A percentile compares a stretch with the other conserved stretches of the same genome.
phyloP scores from a whole-genome alignment of 805 yeast species.

The Wickerhamiella kurtzmanii region DNA sequence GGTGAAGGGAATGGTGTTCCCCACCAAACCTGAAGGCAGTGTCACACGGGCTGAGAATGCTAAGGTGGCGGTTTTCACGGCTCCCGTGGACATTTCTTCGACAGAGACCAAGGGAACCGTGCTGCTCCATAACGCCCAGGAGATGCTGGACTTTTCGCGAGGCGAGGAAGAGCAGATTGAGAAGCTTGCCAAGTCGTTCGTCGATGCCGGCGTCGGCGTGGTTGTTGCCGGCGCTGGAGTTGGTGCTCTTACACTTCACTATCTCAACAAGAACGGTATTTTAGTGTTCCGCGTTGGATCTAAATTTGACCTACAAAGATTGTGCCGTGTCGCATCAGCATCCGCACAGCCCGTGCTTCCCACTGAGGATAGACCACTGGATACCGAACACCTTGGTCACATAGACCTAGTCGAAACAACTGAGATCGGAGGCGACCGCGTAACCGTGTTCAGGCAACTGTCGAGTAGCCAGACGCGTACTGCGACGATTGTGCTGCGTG shows the following conservation, averaged over 20 bases:
- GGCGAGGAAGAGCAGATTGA: conserved; percentile 95
- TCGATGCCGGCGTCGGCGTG: conserved; percentile 71
- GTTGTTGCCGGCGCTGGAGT: conserved; percentile 89
- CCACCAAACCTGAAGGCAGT: conserved; percentile 91
- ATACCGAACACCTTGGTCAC: conserved; percentile 78
- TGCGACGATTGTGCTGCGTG: conserved; percentile 85
- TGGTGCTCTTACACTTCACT: conserved; percentile 88
- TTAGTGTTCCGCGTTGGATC: conserved; percentile 82
- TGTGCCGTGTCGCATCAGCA: conserved; percentile 94
- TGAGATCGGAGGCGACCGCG: conserved; percentile 97
- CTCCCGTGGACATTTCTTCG: conserved; percentile 87
- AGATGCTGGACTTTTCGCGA: conserved; percentile 88
- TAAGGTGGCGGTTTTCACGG: conserved; percentile 83
- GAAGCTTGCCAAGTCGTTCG: conserved; percentile 63
- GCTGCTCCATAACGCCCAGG: conserved; percentile 85
- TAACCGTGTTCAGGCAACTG: conserved; percentile 75
- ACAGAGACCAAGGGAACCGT: conserved; percentile 99
- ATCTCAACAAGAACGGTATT: conserved; percentile 72
- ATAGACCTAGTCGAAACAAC: conserved; percentile 79
- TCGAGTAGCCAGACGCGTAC: conserved; percentile 54
- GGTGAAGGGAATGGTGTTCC: conserved; percentile 95
- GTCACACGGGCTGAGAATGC: conserved; percentile 54
- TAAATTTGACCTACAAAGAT: conserved; percentile 85
- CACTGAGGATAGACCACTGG: conserved; percentile 25
- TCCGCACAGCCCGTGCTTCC: conserved; percentile 96